These are phyloP conservation scores for Emiliania huxleyi DNA, from an alignment of 78 protist species.

Conservation along the genomic window DNA sequence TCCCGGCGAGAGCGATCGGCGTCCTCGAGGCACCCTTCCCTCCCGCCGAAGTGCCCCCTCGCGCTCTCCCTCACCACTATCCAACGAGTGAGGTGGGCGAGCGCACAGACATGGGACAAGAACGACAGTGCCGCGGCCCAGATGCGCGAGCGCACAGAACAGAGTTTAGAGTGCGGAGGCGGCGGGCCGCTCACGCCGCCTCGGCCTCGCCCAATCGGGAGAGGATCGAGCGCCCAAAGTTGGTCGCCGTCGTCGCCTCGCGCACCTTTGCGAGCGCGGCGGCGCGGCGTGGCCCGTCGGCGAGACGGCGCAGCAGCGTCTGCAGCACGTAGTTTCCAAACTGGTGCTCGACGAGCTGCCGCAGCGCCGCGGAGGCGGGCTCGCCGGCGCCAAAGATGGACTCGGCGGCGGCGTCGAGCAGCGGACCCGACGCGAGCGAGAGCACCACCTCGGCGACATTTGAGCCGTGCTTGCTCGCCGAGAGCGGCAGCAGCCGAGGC, in stretches of 20 bases:
- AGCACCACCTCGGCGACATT: not conserved
- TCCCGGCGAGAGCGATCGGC: too few species aligned
- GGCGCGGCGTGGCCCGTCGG: not conserved
- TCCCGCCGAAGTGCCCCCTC: too few species aligned
- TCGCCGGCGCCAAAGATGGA: not conserved
- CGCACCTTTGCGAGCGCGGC: not conserved
- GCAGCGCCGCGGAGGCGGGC: not conserved
- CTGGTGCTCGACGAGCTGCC: not conserved
- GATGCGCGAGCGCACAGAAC: too few species aligned
- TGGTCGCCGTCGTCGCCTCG: not conserved
- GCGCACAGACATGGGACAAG: too few species aligned
- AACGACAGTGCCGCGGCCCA: too few species aligned
- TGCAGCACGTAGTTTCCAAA: slow-evolving; percentile 30
- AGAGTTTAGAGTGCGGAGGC: too few species aligned
- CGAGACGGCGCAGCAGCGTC: slow-evolving; percentile 9
- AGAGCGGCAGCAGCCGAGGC: not conserved
- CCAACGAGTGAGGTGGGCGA: too few species aligned
- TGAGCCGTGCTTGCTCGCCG: not conserved
- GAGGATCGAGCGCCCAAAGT: not conserved
- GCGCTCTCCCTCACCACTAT: too few species aligned
- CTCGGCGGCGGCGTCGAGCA: not conserved
- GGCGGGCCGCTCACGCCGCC: too few species aligned
- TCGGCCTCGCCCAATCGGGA: not conserved
- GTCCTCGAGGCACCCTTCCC: too few species aligned
- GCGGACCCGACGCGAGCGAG: not conserved